A percentile compares a stretch with the other conserved stretches of the same genome.
phyloP scores from a whole-genome alignment of 2,329 filamentous ascomycete genomes.

The Clarireedia homoeocarpa region DNA sequence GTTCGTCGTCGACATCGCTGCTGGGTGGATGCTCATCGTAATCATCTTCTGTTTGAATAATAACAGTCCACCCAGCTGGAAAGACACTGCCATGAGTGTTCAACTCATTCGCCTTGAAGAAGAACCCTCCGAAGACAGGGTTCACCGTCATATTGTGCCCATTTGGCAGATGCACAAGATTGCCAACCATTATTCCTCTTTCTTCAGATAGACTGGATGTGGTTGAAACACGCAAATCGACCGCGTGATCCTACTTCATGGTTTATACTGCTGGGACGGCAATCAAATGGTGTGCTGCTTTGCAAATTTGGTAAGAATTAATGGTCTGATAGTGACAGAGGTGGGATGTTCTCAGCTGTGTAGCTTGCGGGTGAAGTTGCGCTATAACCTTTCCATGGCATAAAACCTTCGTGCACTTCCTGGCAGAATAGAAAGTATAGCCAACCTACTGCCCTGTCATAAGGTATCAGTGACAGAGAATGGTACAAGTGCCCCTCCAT shows the following conservation, averaged over 20 bases:
- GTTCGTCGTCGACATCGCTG: slow-evolving; percentile 23
- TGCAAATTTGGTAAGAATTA: not conserved
- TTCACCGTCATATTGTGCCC: slow-evolving; percentile 75
- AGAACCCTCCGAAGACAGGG: slow-evolving; percentile 84
- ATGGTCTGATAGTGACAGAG: not conserved
- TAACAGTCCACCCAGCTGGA: slow-evolving; percentile 84
- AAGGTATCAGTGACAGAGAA: too few relatives aligned
- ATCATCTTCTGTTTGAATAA: slow-evolving; percentile 60
- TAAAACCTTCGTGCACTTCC: too few relatives aligned
- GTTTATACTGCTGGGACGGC: not conserved
- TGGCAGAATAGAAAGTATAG: too few relatives aligned
- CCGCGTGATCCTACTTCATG: not conserved
- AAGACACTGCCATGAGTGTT: slow-evolving; percentile 62
- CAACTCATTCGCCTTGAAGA: slow-evolving; percentile 77
- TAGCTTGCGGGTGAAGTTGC: too few relatives aligned
- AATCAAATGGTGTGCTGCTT: not conserved
- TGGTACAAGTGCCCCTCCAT: too few relatives aligned
- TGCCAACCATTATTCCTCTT: slow-evolving; percentile 19
- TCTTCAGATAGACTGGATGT: not conserved
- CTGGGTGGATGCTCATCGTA: slow-evolving; percentile 26
- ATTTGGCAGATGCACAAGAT: slow-evolving; percentile 68
- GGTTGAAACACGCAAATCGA: not conserved
- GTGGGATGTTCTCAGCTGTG: too few relatives aligned
- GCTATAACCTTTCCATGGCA: too few relatives aligned
- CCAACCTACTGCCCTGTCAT: too few relatives aligned